Evolutionary conservation across 139 green algal species (phyloP).

Genomic region (Eudorina sp.): DNA sequence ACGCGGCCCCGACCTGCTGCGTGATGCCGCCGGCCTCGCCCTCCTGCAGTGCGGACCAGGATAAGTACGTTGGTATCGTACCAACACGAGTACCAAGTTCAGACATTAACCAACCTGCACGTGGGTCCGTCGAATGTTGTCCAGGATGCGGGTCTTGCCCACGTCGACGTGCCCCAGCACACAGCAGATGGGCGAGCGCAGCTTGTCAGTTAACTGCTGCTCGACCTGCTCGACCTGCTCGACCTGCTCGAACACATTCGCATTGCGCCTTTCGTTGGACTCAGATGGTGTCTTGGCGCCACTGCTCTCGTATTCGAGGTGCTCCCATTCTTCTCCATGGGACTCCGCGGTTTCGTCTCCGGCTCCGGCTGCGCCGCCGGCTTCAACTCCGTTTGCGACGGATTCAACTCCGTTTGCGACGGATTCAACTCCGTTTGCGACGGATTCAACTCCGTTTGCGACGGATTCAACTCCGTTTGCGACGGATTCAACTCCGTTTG

Average conservation of each 20-base stretch:
- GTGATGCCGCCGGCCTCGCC: slow-evolving; percentile 99
- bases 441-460: too few relatives aligned
- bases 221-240: slow-evolving; percentile 66
- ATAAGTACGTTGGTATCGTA: too few relatives aligned
- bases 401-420: too few relatives aligned
- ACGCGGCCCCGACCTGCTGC: slow-evolving; percentile 99
- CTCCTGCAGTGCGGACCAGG: too few relatives aligned
- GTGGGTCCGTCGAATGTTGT: slow-evolving; percentile 98
- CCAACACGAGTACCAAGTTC: too few relatives aligned
- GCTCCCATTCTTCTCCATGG: too few relatives aligned
- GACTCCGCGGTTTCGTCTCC: too few relatives aligned
- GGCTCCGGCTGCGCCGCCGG: slow-evolving; percentile 48
- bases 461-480: too few relatives aligned
- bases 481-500: too few relatives aligned
- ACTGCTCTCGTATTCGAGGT: too few relatives aligned
- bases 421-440: too few relatives aligned
- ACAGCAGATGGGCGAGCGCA: slow-evolving; percentile 99
- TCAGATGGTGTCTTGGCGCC: slow-evolving; percentile 29
- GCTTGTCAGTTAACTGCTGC: too few relatives aligned
- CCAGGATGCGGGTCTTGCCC: slow-evolving; percentile 99
- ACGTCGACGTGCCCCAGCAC: slow-evolving; percentile 99
- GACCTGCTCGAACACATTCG: slow-evolving; percentile 69
- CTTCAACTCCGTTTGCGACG: slow-evolving; percentile 34
- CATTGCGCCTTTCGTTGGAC: slow-evolving; percentile 63
- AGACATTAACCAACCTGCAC: slow-evolving; percentile 96